Evolutionary conservation across 2,329 filamentous ascomycete species (phyloP).

Genomic region (Phymatotrichopsis omnivora): DNA sequence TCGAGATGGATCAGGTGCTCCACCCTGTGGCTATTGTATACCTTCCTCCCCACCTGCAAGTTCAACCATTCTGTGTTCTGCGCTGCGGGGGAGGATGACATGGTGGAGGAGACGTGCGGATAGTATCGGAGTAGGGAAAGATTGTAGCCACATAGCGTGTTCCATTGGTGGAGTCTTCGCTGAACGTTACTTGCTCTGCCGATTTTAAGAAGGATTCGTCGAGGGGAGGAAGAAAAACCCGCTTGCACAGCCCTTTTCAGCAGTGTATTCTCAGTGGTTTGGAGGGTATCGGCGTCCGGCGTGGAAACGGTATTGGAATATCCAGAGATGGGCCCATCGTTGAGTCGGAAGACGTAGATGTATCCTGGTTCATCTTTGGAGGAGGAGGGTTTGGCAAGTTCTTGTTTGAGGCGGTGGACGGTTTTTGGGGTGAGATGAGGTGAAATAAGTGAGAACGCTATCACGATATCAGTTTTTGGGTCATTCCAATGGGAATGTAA

Average conservation of each 20-base stretch:
- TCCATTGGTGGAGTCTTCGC: conserved; percentile 84
- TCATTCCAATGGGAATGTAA: background rate
- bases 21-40: conserved; percentile 76
- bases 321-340: conserved; percentile 53
- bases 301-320: conserved; percentile 41
- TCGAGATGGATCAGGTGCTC: conserved; percentile 88
- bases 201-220: conserved; percentile 49
- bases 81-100: conserved; percentile 30
- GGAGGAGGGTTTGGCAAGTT: conserved; percentile 67
- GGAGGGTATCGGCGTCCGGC: conserved; percentile 36
- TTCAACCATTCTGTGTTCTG: conserved; percentile 11
- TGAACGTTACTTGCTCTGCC: conserved; percentile 68
- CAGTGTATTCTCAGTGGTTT: background rate
- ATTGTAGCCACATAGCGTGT: conserved; percentile 80
- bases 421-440: conserved; percentile 25
- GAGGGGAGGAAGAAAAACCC: conserved; percentile 6
- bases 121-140: conserved; percentile 85
- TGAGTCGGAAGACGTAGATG: conserved; percentile 99
- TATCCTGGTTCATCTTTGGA: conserved; percentile 71
- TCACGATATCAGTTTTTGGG: background rate
- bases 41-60: conserved; percentile 47
- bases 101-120: conserved; percentile 55
- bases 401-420: conserved; percentile 39
- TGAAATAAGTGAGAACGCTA: conserved; percentile 21
- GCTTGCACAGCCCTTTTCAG: conserved; percentile 7